Evolutionary conservation across 352 stramenopile species (phyloP).

Genomic region (Phytophthora pisi): DNA sequence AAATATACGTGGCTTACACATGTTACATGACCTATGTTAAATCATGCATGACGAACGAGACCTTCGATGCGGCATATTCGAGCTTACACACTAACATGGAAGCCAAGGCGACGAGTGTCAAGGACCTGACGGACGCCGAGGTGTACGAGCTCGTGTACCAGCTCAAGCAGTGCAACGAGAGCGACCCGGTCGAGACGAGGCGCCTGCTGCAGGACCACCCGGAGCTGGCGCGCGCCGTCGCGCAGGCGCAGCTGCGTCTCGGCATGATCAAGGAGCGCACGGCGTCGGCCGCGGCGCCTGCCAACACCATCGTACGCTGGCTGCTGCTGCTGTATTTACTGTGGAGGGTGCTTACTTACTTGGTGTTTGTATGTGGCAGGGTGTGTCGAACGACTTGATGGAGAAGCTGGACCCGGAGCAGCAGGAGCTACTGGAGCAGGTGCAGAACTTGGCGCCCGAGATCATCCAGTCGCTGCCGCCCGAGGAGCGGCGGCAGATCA

Average conservation of each 20-base stretch:
- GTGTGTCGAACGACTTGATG: conserved; percentile 69
- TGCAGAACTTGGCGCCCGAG: conserved; percentile 81
- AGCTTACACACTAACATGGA: conserved; percentile 17
- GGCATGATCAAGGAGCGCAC: conserved; percentile 68
- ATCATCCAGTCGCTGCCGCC: conserved; percentile 79
- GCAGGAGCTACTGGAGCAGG: conserved; percentile 78
- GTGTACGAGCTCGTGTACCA: conserved; percentile 83
- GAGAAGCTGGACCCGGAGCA: conserved; percentile 78
- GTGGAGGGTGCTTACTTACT: not conserved
- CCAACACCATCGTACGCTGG: conserved; percentile 52
- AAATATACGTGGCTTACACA: not conserved
- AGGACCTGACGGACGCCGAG: conserved; percentile 55
- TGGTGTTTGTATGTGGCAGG: conserved; percentile 24
- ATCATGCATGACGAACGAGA: not conserved
- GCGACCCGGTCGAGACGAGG: conserved; percentile 68
- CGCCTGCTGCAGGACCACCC: conserved; percentile 76
- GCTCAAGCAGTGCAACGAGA: conserved; percentile 84
- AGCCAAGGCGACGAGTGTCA: conserved; percentile 46
- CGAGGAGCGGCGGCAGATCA: conserved; percentile 80
- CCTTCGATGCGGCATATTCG: not conserved
- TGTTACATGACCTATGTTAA: not conserved
- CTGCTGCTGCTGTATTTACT: not conserved
- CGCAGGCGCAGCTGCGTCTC: conserved; percentile 76
- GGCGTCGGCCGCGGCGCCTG: conserved; percentile 36
- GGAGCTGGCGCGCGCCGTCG: conserved; percentile 73